A percentile compares a stretch with the other conserved stretches of the same genome.
Evolutionary conservation across 108 stramenopile genomes (phyloP).

Genomic region (Skeletonema potamos): DNA sequence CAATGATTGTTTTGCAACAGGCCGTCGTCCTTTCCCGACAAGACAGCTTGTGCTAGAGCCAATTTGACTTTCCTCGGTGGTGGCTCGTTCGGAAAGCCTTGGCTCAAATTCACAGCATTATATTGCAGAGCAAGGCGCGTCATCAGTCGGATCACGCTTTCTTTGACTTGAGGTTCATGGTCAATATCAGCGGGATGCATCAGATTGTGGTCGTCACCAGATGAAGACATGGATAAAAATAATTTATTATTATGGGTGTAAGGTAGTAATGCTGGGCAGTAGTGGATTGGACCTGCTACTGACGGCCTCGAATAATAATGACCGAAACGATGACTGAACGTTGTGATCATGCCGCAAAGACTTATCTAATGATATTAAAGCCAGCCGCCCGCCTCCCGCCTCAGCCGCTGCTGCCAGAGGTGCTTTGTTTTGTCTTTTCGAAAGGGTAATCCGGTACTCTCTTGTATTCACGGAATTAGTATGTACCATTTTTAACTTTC

Average conservation of each 20-base stretch:
- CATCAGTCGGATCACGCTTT: slow-evolving; percentile 73
- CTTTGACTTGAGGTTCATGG: slow-evolving; percentile 38
- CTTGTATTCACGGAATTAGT: too few relatives aligned
- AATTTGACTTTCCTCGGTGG: slow-evolving; percentile 54
- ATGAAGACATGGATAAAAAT: background rate
- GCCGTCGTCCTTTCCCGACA: slow-evolving; percentile 50
- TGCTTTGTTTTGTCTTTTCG: too few relatives aligned
- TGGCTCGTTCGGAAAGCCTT: slow-evolving; percentile 73
- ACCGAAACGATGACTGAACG: background rate
- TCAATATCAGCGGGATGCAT: background rate
- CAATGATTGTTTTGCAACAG: slow-evolving; percentile 1
- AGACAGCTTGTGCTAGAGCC: slow-evolving; percentile 56
- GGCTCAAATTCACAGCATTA: slow-evolving; percentile 62
- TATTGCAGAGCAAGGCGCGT: slow-evolving; percentile 63
- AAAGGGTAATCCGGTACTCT: too few relatives aligned
- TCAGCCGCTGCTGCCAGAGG: too few relatives aligned
- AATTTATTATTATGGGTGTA: background rate
- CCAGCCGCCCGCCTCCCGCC: too few relatives aligned
- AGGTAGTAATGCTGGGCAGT: background rate
- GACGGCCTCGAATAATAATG: background rate
- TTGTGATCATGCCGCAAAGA: background rate
- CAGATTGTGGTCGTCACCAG: background rate
- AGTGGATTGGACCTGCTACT: too few relatives aligned
- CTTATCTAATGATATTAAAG: too few relatives aligned
- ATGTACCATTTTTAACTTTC: too few relatives aligned